Percentiles rank a stretch among this genome's conserved stretches.
Conservation (phyloP, 2,329 filamentous ascomycete species). For the Lasiodiplodia sp. region DNA sequence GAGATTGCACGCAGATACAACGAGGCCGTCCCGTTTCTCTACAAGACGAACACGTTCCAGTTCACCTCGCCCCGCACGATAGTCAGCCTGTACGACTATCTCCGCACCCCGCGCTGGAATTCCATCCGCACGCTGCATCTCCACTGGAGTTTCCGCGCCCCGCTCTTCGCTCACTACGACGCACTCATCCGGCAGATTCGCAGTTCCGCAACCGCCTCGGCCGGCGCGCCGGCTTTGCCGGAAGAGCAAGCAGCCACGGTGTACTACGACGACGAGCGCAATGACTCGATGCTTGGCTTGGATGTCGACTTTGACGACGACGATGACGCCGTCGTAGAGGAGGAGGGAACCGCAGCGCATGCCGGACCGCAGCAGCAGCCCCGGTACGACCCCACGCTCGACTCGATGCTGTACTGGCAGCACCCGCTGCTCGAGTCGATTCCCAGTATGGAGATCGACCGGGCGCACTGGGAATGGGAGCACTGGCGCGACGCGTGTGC, state of each 20-base stretch:
- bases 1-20: constrained; percentile 19
- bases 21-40: constrained; percentile 28
- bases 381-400: constrained; percentile 2
- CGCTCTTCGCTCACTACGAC: constrained; percentile 22
- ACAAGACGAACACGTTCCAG: constrained; percentile 27
- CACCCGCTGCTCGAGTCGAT: constrained; percentile 17
- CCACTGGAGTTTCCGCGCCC: constrained; percentile 28
- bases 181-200: constrained; percentile 6
- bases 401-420: constrained; percentile 24
- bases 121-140: constrained; percentile 26
- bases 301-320: neutral
- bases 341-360: neutral
- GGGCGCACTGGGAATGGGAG: constrained; percentile 20
- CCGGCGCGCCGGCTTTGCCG: neutral
- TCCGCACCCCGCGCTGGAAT: constrained; percentile 20
- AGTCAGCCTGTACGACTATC: constrained; percentile 5
- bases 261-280: neutral
- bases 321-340: neutral
- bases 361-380: constrained; percentile 1
- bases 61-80: constrained; percentile 26
- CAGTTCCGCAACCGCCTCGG: too few species aligned
- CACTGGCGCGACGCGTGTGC: constrained; percentile 15
- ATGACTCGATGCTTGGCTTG: neutral
- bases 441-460: constrained; percentile 17
- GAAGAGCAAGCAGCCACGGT: neutral